Conservation (phyloP, 495 filamentous ascomycete species). For the Diplogelasinospora grovesii region DNA sequence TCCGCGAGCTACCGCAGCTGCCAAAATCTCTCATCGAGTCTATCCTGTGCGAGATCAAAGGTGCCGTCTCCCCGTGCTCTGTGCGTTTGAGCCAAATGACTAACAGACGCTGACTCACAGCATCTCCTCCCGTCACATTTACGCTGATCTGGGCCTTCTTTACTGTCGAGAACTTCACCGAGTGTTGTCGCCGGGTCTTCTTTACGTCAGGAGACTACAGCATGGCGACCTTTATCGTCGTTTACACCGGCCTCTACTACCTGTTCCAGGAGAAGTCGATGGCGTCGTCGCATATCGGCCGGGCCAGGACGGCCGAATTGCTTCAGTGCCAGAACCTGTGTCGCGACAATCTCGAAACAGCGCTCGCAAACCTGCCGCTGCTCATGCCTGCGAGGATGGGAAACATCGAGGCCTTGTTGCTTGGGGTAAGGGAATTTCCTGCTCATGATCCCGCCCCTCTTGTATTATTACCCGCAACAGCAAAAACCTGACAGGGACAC, state of each 20-base stretch:
- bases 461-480: not conserved
- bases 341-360: slow-evolving; percentile 52
- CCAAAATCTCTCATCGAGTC: slow-evolving; percentile 45
- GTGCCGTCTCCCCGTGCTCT: slow-evolving; percentile 9
- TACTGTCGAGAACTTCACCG: slow-evolving; percentile 47
- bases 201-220: slow-evolving; percentile 53
- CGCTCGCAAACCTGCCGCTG: slow-evolving; percentile 50
- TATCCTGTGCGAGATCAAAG: slow-evolving; percentile 43
- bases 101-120: slow-evolving; percentile 10
- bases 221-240: slow-evolving; percentile 47
- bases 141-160: slow-evolving; percentile 36
- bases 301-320: too few relatives aligned
- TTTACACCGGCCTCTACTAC: slow-evolving; percentile 51
- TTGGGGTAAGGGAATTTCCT: slow-evolving; percentile 38
- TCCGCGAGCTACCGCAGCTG: slow-evolving; percentile 50
- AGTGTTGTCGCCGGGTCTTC: slow-evolving; percentile 53
- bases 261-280: slow-evolving; percentile 47
- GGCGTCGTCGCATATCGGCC: too few relatives aligned
- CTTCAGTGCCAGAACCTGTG: slow-evolving; percentile 40
- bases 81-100: not conserved
- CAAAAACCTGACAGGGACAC: not conserved
- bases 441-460: not conserved
- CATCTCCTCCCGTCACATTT: slow-evolving; percentile 32
- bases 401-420: slow-evolving; percentile 51
- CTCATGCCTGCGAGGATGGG: slow-evolving; percentile 52